Conservation (phyloP, 2,329 filamentous ascomycete genomes). For the Iodosphaeria phyllophila region DNA sequence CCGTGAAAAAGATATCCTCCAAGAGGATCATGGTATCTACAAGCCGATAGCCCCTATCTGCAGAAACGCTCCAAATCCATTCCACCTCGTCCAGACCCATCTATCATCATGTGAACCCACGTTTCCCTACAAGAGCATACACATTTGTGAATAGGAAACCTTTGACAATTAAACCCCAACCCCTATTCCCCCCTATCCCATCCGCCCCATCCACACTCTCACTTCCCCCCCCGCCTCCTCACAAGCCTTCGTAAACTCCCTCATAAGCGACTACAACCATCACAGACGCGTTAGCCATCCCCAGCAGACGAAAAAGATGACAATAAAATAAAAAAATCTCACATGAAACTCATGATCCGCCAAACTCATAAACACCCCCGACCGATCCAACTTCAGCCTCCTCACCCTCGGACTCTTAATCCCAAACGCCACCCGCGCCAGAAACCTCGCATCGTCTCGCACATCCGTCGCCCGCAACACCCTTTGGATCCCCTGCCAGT, state of each 20-base stretch:
- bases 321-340: conserved; percentile 6
- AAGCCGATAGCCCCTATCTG: too few species aligned
- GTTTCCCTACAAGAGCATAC: too few species aligned
- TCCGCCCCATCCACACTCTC: too few species aligned
- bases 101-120: too few species aligned
- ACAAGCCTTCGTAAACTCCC: conserved; percentile 12
- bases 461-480: conserved; percentile 24
- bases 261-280: conserved; percentile 10
- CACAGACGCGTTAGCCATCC: conserved; percentile 3
- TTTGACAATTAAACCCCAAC: too few species aligned
- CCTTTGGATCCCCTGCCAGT: conserved; percentile 18
- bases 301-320: conserved; percentile 4
- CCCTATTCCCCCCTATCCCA: too few species aligned
- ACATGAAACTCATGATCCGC: conserved; percentile 34
- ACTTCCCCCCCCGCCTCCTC: conserved; percentile 2
- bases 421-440: conserved; percentile 42
- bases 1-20: too few species aligned
- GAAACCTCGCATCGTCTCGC: conserved; percentile 37
- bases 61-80: too few species aligned
- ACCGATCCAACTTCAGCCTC: conserved; percentile 25
- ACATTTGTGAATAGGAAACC: too few species aligned
- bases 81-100: too few species aligned
- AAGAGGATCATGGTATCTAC: too few species aligned
- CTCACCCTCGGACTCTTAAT: conserved; percentile 37
- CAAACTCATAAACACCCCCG: conserved; percentile 29